Evolutionary conservation across 2,329 filamentous ascomycete genomes (phyloP), one percentile per base, ranked within the genome.

Genomic region (Aspergillus eucalypticola): DNA sequence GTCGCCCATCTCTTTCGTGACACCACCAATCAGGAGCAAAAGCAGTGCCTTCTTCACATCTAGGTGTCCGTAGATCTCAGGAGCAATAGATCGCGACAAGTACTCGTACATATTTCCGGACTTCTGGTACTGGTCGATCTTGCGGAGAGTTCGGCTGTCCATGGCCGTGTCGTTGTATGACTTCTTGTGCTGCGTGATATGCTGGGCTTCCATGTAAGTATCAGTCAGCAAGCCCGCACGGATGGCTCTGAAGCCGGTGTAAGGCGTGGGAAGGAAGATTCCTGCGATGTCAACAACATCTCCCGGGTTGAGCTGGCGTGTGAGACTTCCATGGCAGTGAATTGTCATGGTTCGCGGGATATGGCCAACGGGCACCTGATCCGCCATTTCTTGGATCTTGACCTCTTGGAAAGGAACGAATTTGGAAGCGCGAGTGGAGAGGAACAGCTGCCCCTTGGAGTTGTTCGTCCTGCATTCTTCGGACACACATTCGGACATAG

Each of bases 331-430:
- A 72, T 96, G 90, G 76, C 92, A 96, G 70, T 96, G 86, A 21
- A 99, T 82, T 0, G 94, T 98, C 64, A 99, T 81, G 59, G 92
- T 92, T 60, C 95, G 87, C 32, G 95, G 95, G 69, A 99, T 99
- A 74, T 99, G 95, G 54, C 95, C 95, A 65, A 99, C 96, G 7
- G 95, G 95, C 0, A 99, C 95, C 76, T 99, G 95, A 75, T 99
- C 95, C n/a, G 95, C 92, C 87, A 98, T 91, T 75, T 99, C 95
- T 78, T 99, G 95, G 59, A 99, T 92, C 81, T 98, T 98, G 78
- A 98, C 88, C 77, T 99, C 95, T 77, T 99, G 95, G 81, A 99
- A 99, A 3, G 95, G 92, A 71, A 96, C 80, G 73, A 98, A 99
- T 72, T 98, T 99, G 54, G 93, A 97, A 0, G 94, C 95, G 69